A percentile compares a stretch with the other conserved stretches of the same genome.
phyloP scores from a whole-genome alignment of 2,329 filamentous ascomycete genomes.

The Penicillium sp. region DNA sequence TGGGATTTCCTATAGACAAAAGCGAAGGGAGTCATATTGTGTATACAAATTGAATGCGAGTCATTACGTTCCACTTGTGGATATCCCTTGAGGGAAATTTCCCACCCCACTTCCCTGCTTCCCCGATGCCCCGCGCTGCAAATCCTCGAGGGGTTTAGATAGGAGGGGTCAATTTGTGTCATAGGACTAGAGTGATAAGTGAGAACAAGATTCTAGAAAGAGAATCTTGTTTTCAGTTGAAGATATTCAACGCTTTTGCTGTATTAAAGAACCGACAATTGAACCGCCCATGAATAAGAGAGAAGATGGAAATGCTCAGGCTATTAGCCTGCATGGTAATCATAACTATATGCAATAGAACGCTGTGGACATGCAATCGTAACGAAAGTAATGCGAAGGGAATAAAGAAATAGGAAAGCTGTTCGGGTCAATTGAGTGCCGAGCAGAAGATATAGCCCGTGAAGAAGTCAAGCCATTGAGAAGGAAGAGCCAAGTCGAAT shows the following conservation, averaged over 20 bases:
- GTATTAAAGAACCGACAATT: not conserved
- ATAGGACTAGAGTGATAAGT: not conserved
- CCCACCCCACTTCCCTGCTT: slow-evolving; percentile 11
- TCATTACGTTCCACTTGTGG: not conserved
- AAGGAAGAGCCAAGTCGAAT: not conserved
- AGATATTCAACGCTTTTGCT: slow-evolving; percentile 1
- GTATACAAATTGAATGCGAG: not conserved
- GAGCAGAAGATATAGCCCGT: not conserved
- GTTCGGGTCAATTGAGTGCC: not conserved
- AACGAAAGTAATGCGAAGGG: slow-evolving; percentile 1
- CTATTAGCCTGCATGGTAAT: not conserved
- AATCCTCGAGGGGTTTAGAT: slow-evolving; percentile 3
- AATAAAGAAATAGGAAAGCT: not conserved
- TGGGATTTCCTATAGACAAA: not conserved
- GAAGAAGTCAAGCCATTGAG: not conserved
- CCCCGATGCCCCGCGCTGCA: slow-evolving; percentile 10
- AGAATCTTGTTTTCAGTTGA: no score
- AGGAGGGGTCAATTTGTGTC: not conserved
- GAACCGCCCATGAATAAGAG: not conserved
- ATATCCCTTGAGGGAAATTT: not conserved
- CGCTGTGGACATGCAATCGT: slow-evolving; percentile 5
- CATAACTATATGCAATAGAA: slow-evolving; percentile 7
- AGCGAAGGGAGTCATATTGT: not conserved
- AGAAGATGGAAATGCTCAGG: not conserved
- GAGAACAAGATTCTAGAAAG: not conserved